phyloP scores from a whole-genome alignment of 352 stramenopile species.

The Pythium plurisporium region DNA sequence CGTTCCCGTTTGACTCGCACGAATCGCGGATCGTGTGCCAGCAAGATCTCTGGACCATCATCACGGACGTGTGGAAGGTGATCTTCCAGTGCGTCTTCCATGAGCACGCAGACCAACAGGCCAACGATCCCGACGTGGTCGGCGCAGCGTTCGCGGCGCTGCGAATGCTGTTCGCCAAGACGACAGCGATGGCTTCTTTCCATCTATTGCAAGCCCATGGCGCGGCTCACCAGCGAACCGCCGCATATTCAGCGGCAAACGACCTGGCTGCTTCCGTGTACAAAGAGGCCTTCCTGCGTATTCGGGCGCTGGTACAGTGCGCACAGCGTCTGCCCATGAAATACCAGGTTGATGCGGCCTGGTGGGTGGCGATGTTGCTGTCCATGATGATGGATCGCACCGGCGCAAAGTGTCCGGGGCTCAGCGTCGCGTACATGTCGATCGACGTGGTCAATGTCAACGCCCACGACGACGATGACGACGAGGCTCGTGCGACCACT shows the following conservation, averaged over 20 bases:
- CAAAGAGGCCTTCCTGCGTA: constrained; percentile 58
- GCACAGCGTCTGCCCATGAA: constrained; percentile 52
- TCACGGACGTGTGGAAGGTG: constrained; percentile 78
- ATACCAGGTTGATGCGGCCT: constrained; percentile 50
- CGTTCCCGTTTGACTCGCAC: constrained; percentile 81
- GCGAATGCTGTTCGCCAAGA: constrained; percentile 53
- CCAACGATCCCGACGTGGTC: constrained; percentile 20
- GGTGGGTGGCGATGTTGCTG: constrained; percentile 72
- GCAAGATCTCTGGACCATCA: constrained; percentile 72
- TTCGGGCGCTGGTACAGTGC: constrained; percentile 37
- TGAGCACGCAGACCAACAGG: constrained; percentile 3
- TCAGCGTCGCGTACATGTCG: constrained; percentile 66
- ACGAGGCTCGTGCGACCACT: constrained; percentile 30
- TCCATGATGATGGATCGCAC: constrained; percentile 83
- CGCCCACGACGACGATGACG: constrained; percentile 31
- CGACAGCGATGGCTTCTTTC: no score
- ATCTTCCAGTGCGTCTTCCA: constrained; percentile 63
- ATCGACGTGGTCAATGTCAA: constrained; percentile 41
- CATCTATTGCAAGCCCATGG: constrained; percentile 27
- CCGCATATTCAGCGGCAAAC: constrained; percentile 47
- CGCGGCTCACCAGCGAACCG: not conserved
- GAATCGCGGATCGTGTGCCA: constrained; percentile 76
- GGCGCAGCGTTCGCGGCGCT: constrained; percentile 56
- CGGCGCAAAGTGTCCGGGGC: constrained; percentile 50
- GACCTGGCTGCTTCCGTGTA: constrained; percentile 61